phyloP scores from a whole-genome alignment of 2,329 filamentous ascomycete species.

The Epichloe uncinata region DNA sequence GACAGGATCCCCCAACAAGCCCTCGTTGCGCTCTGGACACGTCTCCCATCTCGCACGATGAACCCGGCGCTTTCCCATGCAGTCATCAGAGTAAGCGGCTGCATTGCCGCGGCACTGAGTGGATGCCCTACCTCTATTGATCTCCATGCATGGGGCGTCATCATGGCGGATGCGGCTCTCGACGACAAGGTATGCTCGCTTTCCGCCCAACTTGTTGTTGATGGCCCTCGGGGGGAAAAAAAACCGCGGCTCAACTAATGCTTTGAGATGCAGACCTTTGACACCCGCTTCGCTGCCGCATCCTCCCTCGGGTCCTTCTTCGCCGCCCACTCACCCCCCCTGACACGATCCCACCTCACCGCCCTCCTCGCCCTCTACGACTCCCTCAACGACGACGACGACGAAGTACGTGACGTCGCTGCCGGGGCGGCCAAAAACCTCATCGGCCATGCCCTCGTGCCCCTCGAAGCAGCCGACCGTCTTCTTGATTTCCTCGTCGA shows the following conservation, averaged over 20 bases:
- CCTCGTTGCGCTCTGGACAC: constrained; percentile 28
- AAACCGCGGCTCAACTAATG: not conserved
- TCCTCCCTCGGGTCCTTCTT: constrained; percentile 41
- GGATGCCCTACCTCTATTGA: constrained; percentile 7
- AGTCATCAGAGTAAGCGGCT: constrained; percentile 33
- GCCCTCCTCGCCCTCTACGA: constrained; percentile 58
- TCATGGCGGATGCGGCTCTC: constrained; percentile 34
- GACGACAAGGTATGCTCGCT: constrained; percentile 31
- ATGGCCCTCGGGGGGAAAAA: too few species aligned
- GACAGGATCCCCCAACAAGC: constrained; percentile 18
- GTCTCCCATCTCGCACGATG: constrained; percentile 23
- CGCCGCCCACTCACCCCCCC: constrained; percentile 10
- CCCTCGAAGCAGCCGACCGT: constrained; percentile 31
- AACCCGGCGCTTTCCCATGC: constrained; percentile 38
- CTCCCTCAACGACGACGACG: constrained; percentile 77
- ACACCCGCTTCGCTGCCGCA: constrained; percentile 48
- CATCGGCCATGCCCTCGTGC: constrained; percentile 29
- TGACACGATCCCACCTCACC: constrained; percentile 30
- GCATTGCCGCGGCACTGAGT: constrained; percentile 25
- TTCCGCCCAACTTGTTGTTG: not conserved
- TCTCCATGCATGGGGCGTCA: constrained; percentile 31
- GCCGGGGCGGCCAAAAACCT: constrained; percentile 35
- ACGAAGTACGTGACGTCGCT: constrained; percentile 63
- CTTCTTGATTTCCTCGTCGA: constrained; percentile 30
- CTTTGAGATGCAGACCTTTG: constrained; percentile 37